Evolutionary conservation across 306 rosid species (phyloP).

Genomic region (Quercus variabilis): DNA sequence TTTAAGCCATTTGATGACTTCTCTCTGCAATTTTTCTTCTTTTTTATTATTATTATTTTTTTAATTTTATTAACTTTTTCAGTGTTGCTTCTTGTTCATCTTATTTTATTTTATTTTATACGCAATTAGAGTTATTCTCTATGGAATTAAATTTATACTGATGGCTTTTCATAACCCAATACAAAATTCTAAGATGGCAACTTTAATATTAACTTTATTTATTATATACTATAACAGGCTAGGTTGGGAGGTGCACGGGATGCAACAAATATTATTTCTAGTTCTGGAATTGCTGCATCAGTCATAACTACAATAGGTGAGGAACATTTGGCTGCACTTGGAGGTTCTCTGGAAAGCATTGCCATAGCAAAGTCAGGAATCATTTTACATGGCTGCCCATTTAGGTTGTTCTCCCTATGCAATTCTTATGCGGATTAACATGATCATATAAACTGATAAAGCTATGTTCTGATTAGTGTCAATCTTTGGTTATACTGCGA

Average conservation of each 20-base stretch:
- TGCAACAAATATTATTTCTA: constrained; percentile 76
- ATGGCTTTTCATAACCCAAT: neutral
- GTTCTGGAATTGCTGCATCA: constrained; percentile 63
- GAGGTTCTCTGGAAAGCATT: neutral
- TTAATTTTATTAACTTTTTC: neutral
- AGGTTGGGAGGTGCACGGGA: constrained; percentile 92
- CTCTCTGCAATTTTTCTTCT: neutral
- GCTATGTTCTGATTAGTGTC: too few relatives aligned
- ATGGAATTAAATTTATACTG: neutral
- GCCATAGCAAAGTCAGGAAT: too few relatives aligned
- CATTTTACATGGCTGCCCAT: too few relatives aligned
- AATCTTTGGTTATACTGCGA: too few relatives aligned
- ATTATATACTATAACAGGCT: constrained; percentile 43
- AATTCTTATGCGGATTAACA: too few relatives aligned
- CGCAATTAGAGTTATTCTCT: neutral
- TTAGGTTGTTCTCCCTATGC: too few relatives aligned
- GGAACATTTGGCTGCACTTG: too few relatives aligned
- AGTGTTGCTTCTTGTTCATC: constrained; percentile 11
- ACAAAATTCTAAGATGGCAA: neutral
- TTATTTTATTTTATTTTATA: neutral
- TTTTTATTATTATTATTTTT: neutral
- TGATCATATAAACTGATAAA: too few relatives aligned
- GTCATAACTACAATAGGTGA: constrained; percentile 17
- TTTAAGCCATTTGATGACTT: constrained; percentile 5
- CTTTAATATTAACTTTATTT: neutral